Conservation (phyloP, 169 alveolate genomes). For the Plasmodium chabaudi region DNA sequence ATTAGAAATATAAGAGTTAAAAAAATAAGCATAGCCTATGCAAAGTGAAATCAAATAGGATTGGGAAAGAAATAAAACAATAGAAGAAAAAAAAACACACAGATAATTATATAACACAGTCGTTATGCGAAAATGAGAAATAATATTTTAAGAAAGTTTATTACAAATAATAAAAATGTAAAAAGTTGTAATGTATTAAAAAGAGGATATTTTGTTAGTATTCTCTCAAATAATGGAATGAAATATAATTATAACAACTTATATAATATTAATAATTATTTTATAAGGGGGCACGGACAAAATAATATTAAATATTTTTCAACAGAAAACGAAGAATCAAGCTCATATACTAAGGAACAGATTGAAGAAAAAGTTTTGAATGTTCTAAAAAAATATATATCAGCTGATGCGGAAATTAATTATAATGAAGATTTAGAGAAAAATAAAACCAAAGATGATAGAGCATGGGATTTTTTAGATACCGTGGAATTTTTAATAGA, state of each 20-base stretch:
- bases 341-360: constrained; percentile 38
- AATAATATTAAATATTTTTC: constrained; percentile 9
- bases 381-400: constrained; percentile 65
- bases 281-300: constrained; percentile 16
- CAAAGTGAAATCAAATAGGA: no score
- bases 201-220: constrained; percentile 24
- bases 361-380: constrained; percentile 68
- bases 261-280: constrained; percentile 6
- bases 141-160: constrained; percentile 38
- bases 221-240: constrained; percentile 43
- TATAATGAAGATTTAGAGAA: constrained; percentile 74
- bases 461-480: constrained; percentile 74
- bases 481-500: constrained; percentile 76
- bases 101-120: not conserved
- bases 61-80: no score
- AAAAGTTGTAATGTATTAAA: constrained; percentile 3
- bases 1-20: no score
- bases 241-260: constrained; percentile 14
- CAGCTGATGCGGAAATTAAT: constrained; percentile 44
- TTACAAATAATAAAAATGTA: constrained; percentile 14
- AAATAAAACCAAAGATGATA: constrained; percentile 68
- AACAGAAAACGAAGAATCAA: constrained; percentile 45
- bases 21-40: no score
- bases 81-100: no score
- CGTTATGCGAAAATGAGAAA: constrained; percentile 49